Percentiles rank a stretch among this genome's conserved stretches.
Conservation (phyloP, 352 stramenopile genomes). For the Phytophthora idaei region DNA sequence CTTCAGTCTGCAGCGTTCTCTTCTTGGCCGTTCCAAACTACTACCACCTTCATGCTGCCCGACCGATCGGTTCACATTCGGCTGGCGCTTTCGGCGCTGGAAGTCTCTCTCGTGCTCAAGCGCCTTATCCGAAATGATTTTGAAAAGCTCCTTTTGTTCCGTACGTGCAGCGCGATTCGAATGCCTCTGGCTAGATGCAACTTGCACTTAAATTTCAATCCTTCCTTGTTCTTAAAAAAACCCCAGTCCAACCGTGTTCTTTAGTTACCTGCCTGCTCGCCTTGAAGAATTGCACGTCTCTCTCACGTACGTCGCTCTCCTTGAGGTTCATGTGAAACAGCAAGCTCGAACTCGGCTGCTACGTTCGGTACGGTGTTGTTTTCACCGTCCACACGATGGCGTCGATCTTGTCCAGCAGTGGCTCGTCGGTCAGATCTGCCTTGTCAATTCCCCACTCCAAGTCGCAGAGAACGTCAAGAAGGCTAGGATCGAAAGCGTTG, state of each 20-base stretch:
- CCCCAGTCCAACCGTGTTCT: neutral
- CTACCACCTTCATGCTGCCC: no score
- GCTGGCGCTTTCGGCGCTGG: no score
- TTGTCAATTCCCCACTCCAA: slow-evolving; percentile 5
- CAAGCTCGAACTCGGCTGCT: neutral
- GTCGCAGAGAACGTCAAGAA: slow-evolving; percentile 9
- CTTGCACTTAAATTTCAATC: slow-evolving; percentile 3
- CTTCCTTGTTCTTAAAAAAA: slow-evolving; percentile 15
- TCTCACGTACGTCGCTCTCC: neutral
- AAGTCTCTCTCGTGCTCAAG: no score
- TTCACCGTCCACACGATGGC: slow-evolving; percentile 4
- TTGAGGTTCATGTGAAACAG: slow-evolving; percentile 13
- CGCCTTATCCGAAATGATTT: no score
- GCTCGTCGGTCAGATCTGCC: neutral
- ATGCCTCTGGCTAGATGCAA: neutral
- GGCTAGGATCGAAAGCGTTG: neutral
- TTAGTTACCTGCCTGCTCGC: neutral
- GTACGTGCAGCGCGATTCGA: no score
- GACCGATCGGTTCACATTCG: no score
- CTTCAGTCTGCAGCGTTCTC: no score
- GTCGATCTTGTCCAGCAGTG: slow-evolving; percentile 1
- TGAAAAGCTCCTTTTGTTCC: no score
- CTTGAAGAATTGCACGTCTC: slow-evolving; percentile 11
- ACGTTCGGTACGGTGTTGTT: slow-evolving; percentile 12
- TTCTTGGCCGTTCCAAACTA: no score